Evolutionary conservation across 768 basidiomycete species (phyloP).

Genomic region (Boletus edulis): DNA sequence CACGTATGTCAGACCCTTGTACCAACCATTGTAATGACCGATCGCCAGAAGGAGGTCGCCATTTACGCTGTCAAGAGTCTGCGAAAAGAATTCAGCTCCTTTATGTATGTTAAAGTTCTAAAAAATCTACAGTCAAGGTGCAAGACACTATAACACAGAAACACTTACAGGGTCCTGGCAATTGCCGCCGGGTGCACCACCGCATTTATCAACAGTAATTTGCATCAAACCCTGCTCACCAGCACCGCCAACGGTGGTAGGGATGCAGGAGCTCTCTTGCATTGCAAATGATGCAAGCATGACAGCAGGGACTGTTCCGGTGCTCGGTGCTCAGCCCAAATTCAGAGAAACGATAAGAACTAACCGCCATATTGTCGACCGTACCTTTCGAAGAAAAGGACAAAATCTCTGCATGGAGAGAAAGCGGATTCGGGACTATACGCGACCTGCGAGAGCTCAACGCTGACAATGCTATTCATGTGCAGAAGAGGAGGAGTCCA

Average conservation of each 20-base stretch:
- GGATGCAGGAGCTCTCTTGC: slow-evolving; percentile 82
- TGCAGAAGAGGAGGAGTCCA: slow-evolving; percentile 72
- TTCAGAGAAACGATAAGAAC: slow-evolving; percentile 15
- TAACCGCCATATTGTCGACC: slow-evolving; percentile 42
- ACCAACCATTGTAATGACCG: slow-evolving; percentile 81
- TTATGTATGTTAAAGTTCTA: slow-evolving; percentile 71
- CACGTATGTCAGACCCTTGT: slow-evolving; percentile 55
- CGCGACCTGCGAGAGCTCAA: slow-evolving; percentile 47
- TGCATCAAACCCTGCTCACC: slow-evolving; percentile 91
- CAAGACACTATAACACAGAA: not conserved
- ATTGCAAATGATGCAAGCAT: slow-evolving; percentile 84
- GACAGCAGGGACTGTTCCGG: slow-evolving; percentile 60
- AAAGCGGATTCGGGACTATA: slow-evolving; percentile 53
- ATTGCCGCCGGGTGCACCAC: slow-evolving; percentile 44
- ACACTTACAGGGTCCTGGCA: slow-evolving; percentile 39
- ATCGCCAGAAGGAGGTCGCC: slow-evolving; percentile 57
- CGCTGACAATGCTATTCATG: slow-evolving; percentile 48
- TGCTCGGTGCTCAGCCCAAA: not conserved
- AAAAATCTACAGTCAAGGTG: not conserved
- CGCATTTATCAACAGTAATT: slow-evolving; percentile 76
- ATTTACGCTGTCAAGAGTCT: slow-evolving; percentile 37
- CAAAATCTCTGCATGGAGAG: slow-evolving; percentile 50
- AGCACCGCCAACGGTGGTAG: slow-evolving; percentile 61
- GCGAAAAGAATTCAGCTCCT: slow-evolving; percentile 60
- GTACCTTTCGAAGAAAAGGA: slow-evolving; percentile 58